Percentiles rank a stretch among this genome's conserved stretches.
These are phyloP conservation scores for Bryopsis sp. DNA, from an alignment of 139 green algal species.

Conservation along the genomic window DNA sequence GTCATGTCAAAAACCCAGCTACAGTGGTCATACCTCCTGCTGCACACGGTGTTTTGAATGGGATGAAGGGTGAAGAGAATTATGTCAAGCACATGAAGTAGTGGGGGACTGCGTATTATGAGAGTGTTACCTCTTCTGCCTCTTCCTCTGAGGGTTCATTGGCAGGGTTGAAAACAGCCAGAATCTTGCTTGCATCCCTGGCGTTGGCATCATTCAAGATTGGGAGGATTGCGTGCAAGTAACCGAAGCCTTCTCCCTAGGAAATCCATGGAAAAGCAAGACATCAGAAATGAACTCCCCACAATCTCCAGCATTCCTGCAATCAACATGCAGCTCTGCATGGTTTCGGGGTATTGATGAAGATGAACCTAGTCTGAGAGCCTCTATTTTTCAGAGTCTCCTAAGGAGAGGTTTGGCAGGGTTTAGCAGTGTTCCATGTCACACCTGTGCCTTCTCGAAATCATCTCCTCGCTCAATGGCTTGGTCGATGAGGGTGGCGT, in stretches of 20 bases:
- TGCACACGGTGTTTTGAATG: too few relatives aligned
- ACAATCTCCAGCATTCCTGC: neutral
- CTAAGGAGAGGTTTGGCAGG: too few relatives aligned
- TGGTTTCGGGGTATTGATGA: neutral
- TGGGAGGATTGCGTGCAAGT: slow-evolving; percentile 8
- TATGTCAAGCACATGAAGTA: too few relatives aligned
- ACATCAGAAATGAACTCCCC: neutral
- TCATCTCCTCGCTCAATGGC: neutral
- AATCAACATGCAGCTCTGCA: neutral
- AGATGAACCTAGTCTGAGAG: neutral
- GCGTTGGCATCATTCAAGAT: neutral
- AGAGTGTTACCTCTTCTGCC: slow-evolving; percentile 2
- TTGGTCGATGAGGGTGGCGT: slow-evolving; percentile 3
- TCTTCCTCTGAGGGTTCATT: neutral
- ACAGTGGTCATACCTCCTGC: too few relatives aligned
- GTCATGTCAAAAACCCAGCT: too few relatives aligned
- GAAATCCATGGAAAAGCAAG: neutral
- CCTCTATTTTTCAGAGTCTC: neutral
- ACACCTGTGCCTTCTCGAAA: slow-evolving; percentile 1
- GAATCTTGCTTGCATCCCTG: neutral
- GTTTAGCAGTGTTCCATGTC: too few relatives aligned
- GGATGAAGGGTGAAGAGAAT: too few relatives aligned
- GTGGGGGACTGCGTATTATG: too few relatives aligned
- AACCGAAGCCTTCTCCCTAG: slow-evolving; percentile 11
- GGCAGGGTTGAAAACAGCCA: neutral